Base-by-base conservation (phyloP, 108 stramenopile genomes). In the Skeletonema menzelii region DNA sequence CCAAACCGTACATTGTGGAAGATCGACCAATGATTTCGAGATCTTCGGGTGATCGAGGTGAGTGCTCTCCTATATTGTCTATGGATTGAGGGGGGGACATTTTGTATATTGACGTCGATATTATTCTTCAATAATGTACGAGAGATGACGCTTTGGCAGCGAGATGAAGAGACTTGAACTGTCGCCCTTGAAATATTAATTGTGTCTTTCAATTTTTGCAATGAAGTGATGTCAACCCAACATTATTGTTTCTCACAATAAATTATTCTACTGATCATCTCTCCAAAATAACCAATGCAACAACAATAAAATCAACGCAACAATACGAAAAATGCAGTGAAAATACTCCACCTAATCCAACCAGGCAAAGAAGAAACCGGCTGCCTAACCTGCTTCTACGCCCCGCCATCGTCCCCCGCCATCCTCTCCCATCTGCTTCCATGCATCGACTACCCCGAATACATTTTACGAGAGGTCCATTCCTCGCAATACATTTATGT, bases 371-470 rank as follows among this genome's bases (percentile, higher is more conserved):
- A 77, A 63, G 76, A 82, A 67, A 82, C 81, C 14, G 80, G 84
- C 37, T 82, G 80, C 77, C 42, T 80, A 27, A 77, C 84, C 1
- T 85, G 84, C 56, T 85, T 77, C 67, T 79, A 85, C 46, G 46
- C 46, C 46, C 46, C 46, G 0, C 46, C 46, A 19, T 19, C n/a
- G 17, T 77, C 62, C 84, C 22, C 80, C 84, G 3, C 61, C 56
- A 15, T 56, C 64, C 22, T 85, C 73, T 74, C 84, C 80, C 40
- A 70, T 73, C 10, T 73, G 69, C 70, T 75, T 61, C 84, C 79
- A 47, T 85, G 84, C 77, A 77, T 73, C 62, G 76, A 82, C 47
- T 78, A 85, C 63, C 84, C 84, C 19, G 77, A 85, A 57, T 85
- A 85, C 57, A 76, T 82, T 27, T 62, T 85, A 26, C 82, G 82